These are phyloP conservation scores for Gomphus bonarii DNA, from an alignment of 1,284 basidiomycete species.

Conservation along the genomic window DNA sequence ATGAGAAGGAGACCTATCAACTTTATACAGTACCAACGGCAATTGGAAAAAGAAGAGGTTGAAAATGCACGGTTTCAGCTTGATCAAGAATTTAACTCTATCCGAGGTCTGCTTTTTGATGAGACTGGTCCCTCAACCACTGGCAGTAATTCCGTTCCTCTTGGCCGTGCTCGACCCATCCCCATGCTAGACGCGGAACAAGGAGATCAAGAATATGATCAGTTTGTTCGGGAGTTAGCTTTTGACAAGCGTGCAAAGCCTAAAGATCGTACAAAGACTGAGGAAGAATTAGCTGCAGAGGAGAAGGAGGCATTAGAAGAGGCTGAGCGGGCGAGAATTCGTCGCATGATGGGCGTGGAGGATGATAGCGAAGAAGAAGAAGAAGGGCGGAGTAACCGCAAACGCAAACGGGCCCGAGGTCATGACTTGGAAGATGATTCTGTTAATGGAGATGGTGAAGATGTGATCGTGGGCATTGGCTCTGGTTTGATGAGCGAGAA, in stretches of 20 bases:
- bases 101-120: conserved; percentile 62
- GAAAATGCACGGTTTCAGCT: conserved; percentile 83
- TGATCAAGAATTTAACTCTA: conserved; percentile 79
- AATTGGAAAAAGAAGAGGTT: conserved; percentile 80
- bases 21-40: conserved; percentile 59
- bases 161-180: conserved; percentile 17
- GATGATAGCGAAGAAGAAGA: conserved; percentile 49
- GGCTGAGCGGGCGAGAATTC: conserved; percentile 71
- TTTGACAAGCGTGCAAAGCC: conserved; percentile 93
- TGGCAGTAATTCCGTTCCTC: conserved; percentile 28
- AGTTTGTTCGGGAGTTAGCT: conserved; percentile 84
- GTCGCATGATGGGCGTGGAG: conserved; percentile 83
- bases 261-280: conserved; percentile 93
- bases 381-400: conserved; percentile 34
- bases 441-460: conserved; percentile 36
- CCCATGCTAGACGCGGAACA: conserved; percentile 18
- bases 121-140: conserved; percentile 8
- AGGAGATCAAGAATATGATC: conserved; percentile 70
- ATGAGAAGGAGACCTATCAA: background rate
- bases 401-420: conserved; percentile 36
- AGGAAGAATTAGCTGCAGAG: conserved; percentile 86
- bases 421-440: conserved; percentile 97
- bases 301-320: conserved; percentile 82
- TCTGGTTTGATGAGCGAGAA: conserved; percentile 34
- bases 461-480: conserved; percentile 30